Percentiles rank a stretch among this genome's conserved stretches.
These are phyloP conservation scores for Aeschynomene evenia DNA, from an alignment of 306 rosid genomes.

Conservation along the genomic window DNA sequence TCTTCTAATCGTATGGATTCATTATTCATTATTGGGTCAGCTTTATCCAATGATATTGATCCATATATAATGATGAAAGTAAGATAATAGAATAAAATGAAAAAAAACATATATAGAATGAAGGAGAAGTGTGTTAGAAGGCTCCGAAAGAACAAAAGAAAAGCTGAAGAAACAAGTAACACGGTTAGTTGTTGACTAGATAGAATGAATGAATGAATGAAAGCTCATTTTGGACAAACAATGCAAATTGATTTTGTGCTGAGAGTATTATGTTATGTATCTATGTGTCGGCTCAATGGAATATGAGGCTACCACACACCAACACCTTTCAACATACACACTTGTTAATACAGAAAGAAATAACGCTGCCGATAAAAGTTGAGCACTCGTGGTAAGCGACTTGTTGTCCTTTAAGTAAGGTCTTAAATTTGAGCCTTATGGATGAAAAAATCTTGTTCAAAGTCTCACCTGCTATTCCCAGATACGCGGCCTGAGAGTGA, in stretches of 20 bases:
- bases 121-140: constrained; percentile 21
- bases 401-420: too few relatives aligned
- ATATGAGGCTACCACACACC: constrained; percentile 25
- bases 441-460: too few relatives aligned
- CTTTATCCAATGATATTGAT: background rate
- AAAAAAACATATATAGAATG: background rate
- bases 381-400: too few relatives aligned
- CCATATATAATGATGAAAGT: constrained; percentile 14
- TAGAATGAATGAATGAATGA: too few relatives aligned
- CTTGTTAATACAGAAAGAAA: too few relatives aligned
- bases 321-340: constrained; percentile 14
- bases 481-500: too few relatives aligned
- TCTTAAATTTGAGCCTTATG: too few relatives aligned
- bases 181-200: constrained; percentile 19
- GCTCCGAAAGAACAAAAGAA: constrained; percentile 1
- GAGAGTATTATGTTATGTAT: too few relatives aligned
- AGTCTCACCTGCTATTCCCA: too few relatives aligned
- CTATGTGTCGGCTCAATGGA: constrained; percentile 18
- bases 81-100: background rate
- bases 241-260: background rate
- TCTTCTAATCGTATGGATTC: background rate
- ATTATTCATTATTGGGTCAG: background rate
- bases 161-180: background rate
- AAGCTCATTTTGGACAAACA: background rate
- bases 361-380: too few relatives aligned